Base-by-base conservation (phyloP, 257 asterid genomes). In the Osmanthus fragrans region DNA sequence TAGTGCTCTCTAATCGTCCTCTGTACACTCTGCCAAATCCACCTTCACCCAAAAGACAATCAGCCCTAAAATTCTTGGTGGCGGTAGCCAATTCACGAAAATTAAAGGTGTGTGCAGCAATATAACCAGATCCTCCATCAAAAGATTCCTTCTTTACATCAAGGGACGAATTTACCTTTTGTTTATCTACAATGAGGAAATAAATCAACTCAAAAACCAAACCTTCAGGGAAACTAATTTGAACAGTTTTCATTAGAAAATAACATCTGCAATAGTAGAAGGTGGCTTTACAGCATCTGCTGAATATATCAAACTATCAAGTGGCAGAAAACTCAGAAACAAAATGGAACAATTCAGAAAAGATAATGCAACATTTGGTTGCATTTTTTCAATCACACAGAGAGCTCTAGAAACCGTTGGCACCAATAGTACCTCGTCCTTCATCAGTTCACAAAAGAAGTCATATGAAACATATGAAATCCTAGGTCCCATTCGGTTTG, bases 11-110 rank as follows among this genome's bases (percentile, higher is more conserved):
- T 70, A 87, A 71, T 49, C 74, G 76, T 21, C 91, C 89, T 77
- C 74, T 81, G 33, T 85, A 85, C 37, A 87, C 87, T 78, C 88
- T 85, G 71, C 91, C 91, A 77, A 85, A 87, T 71, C 91, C 91
- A 70, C 91, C 91, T 82, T 87, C 91, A 39, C 91, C 84, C 75
- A 87, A 78, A 30, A 83, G 79, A 73, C 83, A 87, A 56, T 87
- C 89, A 16, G 85, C 84, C 79, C 89, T 85, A 70, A 85, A 85
- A 80, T 87, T 81, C 81, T 85, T 83, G 54, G 91, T 85, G 49
- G 91, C 91, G 64, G 82, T 78, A 58, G 91, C 88, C 72, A 87
- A 80, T 78, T 87, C 88, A 42, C 84, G 85, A 73, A 87, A 85
- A 74, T 88, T 83, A 83, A 87, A 85, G 18, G 85, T 80, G 40